Evolutionary conservation across 306 rosid genomes (phyloP), one percentile per base, ranked within the genome.

Genomic region (Quercus rubra): DNA sequence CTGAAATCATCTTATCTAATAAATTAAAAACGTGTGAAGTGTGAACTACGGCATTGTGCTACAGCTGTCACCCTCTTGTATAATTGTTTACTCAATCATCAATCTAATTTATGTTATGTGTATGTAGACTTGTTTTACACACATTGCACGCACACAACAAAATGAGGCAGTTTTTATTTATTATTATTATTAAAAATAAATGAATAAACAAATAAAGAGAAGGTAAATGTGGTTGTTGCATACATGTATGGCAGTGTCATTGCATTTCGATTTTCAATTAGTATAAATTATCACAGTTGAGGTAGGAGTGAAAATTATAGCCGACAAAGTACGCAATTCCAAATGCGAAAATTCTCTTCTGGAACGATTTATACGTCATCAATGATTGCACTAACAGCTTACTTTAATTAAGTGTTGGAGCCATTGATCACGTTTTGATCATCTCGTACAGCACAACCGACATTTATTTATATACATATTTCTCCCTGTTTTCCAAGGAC

Each of bases 301-400:
- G 4, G 70, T 21, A 43, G 54, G 68, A 58, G 71, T 43, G 74
- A 55, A 38, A 52, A 59, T 62, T 63, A 64, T 64, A 74, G 79
- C 58, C 76, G 75, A 51, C 28, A 30, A 77, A 62, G 54, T 74
- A 69, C 70, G 52, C 77, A 58, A 74, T 20, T 14, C 46, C 63
- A 54, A 27, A 33, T 55, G 31, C 13, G 11, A 23, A 7, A 18
- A 71, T 61, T 51, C 77, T 43, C 78, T 75, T 83, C 86, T 79
- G 79, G 86, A 83, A 79, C 5, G n/a, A 14, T 51, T 8, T 41
- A 41, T 41, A 75, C 76, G 77, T 79, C 83, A 79, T 28, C 77
- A 41, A 71, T 75, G 77, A 70, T 74, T 41, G 79, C 18, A 33
- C 30, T 23, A 25, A 70, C 51, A 41, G 62, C 71, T 57, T 11